These are phyloP conservation scores for Fusarium piperis DNA, from an alignment of 2,329 filamentous ascomycete species.

Conservation along the genomic window DNA sequence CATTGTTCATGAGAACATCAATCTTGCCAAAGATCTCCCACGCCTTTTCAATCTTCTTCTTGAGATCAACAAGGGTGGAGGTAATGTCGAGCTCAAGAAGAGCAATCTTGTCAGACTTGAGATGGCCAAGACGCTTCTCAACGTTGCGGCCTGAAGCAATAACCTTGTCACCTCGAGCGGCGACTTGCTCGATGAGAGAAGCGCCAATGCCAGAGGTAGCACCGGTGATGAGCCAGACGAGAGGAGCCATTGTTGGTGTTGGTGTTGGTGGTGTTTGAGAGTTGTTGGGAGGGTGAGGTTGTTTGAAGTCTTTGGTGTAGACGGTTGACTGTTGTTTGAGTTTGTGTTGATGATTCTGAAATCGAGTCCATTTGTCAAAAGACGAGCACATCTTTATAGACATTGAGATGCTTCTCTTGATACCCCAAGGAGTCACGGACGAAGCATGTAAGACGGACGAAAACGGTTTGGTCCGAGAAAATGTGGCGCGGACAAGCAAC, in stretches of 20 bases:
- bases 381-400: neutral
- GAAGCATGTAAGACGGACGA: neutral
- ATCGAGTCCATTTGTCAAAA: neutral
- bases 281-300: neutral
- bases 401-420: neutral
- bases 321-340: neutral
- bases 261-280: neutral
- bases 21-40: neutral
- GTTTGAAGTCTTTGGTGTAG: neutral
- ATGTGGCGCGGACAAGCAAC: neutral
- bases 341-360: neutral
- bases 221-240: neutral
- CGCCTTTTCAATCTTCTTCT: neutral
- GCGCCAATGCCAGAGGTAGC: neutral
- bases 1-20: constrained; percentile 1
- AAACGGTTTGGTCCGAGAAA: neutral
- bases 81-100: neutral
- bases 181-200: neutral
- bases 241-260: neutral
- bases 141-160: neutral
- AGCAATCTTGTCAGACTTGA: neutral
- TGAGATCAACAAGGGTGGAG: neutral
- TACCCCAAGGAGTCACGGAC: neutral
- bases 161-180: neutral
- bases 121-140: neutral